Conservation (phyloP, 768 basidiomycete genomes). For the Suillus hirtellus region DNA sequence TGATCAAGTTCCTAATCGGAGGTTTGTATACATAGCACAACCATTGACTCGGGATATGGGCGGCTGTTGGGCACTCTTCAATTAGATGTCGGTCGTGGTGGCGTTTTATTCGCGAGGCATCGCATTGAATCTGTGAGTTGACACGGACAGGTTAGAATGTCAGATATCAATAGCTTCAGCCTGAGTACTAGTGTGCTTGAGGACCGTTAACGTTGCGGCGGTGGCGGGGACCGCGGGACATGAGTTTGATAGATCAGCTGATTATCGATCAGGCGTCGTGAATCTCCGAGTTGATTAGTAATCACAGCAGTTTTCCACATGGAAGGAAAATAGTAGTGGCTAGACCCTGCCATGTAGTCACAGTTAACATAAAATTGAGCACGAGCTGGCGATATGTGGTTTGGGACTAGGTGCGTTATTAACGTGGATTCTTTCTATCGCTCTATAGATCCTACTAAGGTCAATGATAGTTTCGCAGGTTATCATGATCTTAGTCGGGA, state of each 20-base stretch:
- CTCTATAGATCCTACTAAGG: background rate
- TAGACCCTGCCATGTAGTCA: background rate
- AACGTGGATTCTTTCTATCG: background rate
- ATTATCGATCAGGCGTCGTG: background rate
- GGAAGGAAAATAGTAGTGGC: background rate
- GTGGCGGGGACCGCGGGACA: background rate
- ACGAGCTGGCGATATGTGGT: background rate
- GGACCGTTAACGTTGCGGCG: background rate
- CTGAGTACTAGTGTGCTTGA: background rate
- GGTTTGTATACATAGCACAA: background rate
- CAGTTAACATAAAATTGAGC: background rate
- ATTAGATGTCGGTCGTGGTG: background rate
- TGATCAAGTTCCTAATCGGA: background rate
- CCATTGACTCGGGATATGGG: background rate
- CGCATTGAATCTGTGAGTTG: background rate
- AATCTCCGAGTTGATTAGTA: background rate
- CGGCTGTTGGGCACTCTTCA: background rate
- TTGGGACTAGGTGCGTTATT: constrained; percentile 3
- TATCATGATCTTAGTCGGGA: background rate
- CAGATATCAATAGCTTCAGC: background rate
- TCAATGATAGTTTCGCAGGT: background rate
- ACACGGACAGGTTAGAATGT: background rate
- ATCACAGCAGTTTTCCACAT: background rate
- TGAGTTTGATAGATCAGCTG: background rate
- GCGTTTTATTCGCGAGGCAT: background rate